Conservation (phyloP, 352 stramenopile species). For the Phytopythium helicoides region DNA sequence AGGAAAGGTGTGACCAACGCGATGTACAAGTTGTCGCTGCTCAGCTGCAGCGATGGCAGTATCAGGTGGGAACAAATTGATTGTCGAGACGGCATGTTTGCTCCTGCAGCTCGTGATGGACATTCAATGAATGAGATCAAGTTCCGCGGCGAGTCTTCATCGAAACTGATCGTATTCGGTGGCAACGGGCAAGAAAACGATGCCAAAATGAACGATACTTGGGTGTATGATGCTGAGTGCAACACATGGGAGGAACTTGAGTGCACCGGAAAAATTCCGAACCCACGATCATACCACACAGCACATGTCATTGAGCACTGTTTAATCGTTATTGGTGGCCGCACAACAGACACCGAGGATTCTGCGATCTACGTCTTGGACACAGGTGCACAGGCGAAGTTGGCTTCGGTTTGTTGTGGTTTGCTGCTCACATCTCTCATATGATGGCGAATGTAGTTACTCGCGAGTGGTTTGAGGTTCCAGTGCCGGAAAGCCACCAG, state of each 20-base stretch:
- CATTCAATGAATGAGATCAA: constrained; percentile 50
- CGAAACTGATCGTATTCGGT: constrained; percentile 52
- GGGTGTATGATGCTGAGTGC: constrained; percentile 44
- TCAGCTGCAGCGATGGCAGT: neutral
- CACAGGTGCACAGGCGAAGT: constrained; percentile 15
- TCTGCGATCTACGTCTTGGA: constrained; percentile 56
- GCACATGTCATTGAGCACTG: constrained; percentile 42
- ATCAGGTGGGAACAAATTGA: constrained; percentile 29
- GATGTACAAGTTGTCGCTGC: constrained; percentile 27
- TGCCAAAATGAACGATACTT: constrained; percentile 70
- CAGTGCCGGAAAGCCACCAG: constrained; percentile 22
- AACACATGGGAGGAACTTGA: constrained; percentile 33
- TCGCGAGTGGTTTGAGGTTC: constrained; percentile 41
- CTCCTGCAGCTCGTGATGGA: constrained; percentile 51
- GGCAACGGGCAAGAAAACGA: constrained; percentile 70
- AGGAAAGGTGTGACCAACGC: constrained; percentile 55
- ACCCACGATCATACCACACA: constrained; percentile 66
- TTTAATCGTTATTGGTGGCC: constrained; percentile 65
- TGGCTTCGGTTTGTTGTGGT: no score
- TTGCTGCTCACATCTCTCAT: neutral
- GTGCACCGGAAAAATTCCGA: constrained; percentile 40
- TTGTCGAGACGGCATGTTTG: constrained; percentile 1
- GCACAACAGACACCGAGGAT: constrained; percentile 44
- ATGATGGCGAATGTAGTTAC: constrained; percentile 8
- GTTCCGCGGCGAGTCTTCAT: neutral